Evolutionary conservation across 2,329 filamentous ascomycete genomes (phyloP), one percentile per base, ranked within the genome.

Genomic region (Cordyceps cicadae): DNA sequence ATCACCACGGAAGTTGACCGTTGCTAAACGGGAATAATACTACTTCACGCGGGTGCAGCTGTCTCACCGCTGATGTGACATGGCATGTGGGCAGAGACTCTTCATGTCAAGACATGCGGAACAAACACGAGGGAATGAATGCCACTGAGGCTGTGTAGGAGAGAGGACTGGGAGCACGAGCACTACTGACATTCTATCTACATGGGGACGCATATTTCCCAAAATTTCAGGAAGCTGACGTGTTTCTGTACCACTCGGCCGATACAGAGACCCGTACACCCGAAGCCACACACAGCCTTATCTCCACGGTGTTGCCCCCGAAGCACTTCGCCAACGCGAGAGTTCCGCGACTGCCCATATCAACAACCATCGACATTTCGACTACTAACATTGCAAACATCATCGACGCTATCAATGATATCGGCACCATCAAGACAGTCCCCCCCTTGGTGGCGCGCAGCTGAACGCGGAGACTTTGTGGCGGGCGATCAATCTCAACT

Each of bases 1-100:
- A 60, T 54, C 9, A 41, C 39, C 45, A 34, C 58, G 58, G 58
- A 60, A 60, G 50, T 60, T 60, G 58, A 29, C 58, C 58, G 58
- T 49, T 50, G 19, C 11, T 26, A 21, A 3, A 26, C 21, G 45
- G 45, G 14, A 48, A 48, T 48, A 48, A 26, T 14, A 26, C 21
- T 4, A 19, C 8, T 46, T 19, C n/a, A 43, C 43, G 5, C 41
- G 41, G 41, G 51, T 32, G 39, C 53, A 32, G 6, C 24, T 54
- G 37, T 54, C 24, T 45, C 52, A 43, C 53, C 53, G 39, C 26
- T 45, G 6, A 19, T 15, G 53, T 45, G 17, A 32, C 7, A 45
- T 5, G 14, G 17, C 52, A 45, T 45, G 52, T 17, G 19, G 11
- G 5, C 21, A 14, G 45, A 26, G 14, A 12, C 19, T 21, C 6